Evolutionary conservation across 192 early-diverging fungal species (phyloP).

Genomic region (Mortierella antarctica): DNA sequence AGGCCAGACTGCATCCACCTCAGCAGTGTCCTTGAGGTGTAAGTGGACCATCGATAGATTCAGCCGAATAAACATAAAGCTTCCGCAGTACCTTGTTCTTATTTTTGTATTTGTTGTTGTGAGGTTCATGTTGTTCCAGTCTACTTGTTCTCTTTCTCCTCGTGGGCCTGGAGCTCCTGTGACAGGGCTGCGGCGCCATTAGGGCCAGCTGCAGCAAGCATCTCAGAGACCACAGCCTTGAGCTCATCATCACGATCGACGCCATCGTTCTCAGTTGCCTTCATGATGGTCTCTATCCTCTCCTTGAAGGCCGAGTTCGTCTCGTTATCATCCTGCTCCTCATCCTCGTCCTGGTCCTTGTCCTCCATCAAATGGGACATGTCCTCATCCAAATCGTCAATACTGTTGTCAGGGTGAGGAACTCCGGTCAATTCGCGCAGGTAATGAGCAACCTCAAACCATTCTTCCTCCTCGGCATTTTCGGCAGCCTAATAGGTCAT

Average conservation of each 20-base stretch:
- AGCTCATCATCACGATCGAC: slow-evolving; percentile 68
- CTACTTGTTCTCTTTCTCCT: slow-evolving; percentile 1
- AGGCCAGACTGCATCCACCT: slow-evolving; percentile 7
- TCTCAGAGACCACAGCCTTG: slow-evolving; percentile 65
- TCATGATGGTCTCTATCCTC: slow-evolving; percentile 69
- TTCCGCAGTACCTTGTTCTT: neutral
- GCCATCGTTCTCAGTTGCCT: slow-evolving; percentile 62
- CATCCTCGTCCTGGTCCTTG: slow-evolving; percentile 34
- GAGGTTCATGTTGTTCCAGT: neutral
- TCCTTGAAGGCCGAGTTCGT: slow-evolving; percentile 45
- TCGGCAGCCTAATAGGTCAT: slow-evolving; percentile 47
- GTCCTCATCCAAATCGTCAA: slow-evolving; percentile 38
- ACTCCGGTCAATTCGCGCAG: slow-evolving; percentile 66
- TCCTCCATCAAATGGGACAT: slow-evolving; percentile 41
- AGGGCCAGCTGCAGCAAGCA: slow-evolving; percentile 29
- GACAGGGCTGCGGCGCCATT: slow-evolving; percentile 14
- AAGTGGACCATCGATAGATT: too few relatives aligned
- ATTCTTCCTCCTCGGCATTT: slow-evolving; percentile 73
- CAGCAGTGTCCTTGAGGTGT: too few relatives aligned
- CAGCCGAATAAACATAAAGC: neutral
- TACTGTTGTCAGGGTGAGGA: slow-evolving; percentile 56
- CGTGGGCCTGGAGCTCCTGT: slow-evolving; percentile 24
- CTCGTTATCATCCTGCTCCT: slow-evolving; percentile 42
- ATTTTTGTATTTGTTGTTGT: neutral
- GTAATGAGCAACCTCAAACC: slow-evolving; percentile 71